Percentiles rank a stretch among this genome's conserved stretches.
Conservation (phyloP, 345 rosid species). For the Salix koriyanagi region DNA sequence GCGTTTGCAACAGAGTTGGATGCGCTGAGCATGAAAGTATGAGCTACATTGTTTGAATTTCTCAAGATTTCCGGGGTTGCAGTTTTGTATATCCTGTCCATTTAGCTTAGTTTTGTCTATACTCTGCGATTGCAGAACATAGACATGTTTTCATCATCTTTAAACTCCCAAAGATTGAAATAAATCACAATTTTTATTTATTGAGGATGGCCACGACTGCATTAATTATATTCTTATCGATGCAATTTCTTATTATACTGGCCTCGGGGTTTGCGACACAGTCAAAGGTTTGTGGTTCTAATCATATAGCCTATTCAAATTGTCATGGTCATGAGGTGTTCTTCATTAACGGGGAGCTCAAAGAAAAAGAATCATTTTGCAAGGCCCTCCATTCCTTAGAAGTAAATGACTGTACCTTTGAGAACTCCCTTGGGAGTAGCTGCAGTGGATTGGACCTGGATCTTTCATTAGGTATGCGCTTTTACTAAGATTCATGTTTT, state of each 20-base stretch:
- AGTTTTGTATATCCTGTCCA: neutral
- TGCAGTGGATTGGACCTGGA: conserved; percentile 35
- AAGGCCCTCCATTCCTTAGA: conserved; percentile 44
- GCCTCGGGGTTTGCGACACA: conserved; percentile 38
- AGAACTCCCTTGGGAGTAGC: conserved; percentile 29
- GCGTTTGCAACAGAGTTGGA: neutral
- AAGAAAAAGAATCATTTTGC: conserved; percentile 49
- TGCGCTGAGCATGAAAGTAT: neutral
- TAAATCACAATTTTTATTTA: conserved; percentile 4
- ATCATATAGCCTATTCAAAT: conserved; percentile 45
- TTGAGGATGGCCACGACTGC: conserved; percentile 33
- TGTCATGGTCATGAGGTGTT: conserved; percentile 35
- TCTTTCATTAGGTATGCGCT: conserved; percentile 44
- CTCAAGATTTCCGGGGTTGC: neutral
- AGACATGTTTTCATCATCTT: neutral
- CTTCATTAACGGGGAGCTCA: conserved; percentile 57
- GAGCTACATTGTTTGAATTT: neutral
- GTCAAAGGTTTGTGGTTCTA: conserved; percentile 49
- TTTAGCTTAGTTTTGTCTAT: neutral
- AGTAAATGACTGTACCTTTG: conserved; percentile 41
- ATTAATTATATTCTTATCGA: conserved; percentile 36
- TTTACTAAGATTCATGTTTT: conserved; percentile 2
- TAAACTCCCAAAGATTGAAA: conserved; percentile 14
- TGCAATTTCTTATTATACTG: conserved; percentile 34
- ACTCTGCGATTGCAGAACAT: neutral